Evolutionary conservation across 805 yeast genomes (phyloP), one percentile per base, ranked within the genome.

Genomic region (Huiozyma sinensis): DNA sequence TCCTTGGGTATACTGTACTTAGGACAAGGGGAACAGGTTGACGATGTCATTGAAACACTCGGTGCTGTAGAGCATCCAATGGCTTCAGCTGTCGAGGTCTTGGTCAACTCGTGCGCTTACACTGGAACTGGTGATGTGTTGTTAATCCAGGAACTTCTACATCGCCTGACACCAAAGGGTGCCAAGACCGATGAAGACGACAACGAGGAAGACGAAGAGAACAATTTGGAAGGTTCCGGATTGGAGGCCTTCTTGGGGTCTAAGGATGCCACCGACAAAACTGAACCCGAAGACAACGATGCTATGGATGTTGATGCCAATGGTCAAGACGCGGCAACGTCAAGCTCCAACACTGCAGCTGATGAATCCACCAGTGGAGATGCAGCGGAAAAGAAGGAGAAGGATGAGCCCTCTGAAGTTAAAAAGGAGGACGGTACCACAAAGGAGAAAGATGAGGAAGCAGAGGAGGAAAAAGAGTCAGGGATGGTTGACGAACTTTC

Each of bases 101-200:
- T 92, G 57, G 88, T 94, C 32, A 87, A 83, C 49, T 83, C 89
- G 43, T 85, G 97, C 68, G 95, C 97, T 4, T 89, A 83, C 67
- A 94, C 96, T 8, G 98, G 97, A 50, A 87, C 97, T 35, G 98
- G 98, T 53, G 92, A 92, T 61, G 98, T 92, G 31, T 74, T 92
- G 49, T 92, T 89, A 68, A 84, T 92, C 49, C 98, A 92, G 69
- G 79, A 86, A 34, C 72, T 92, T 58, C 75, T 90, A 56, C 95
- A 87, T 56, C 87, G 88, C 75, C 77, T 92, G 59, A 83, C 95
- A 6, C 75, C 76, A 39, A 67, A 67, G 44, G 79, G 80, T n/a
- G 77, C 77, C 53, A 77, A 80, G 38, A 67, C 67, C 44, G 83
- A 77, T 40, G 70, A 69, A 9, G 79, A 73, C 0, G 79, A 73